Evolutionary conservation across 139 green algal genomes (phyloP).

Genomic region (Chlamydomonas applanata): DNA sequence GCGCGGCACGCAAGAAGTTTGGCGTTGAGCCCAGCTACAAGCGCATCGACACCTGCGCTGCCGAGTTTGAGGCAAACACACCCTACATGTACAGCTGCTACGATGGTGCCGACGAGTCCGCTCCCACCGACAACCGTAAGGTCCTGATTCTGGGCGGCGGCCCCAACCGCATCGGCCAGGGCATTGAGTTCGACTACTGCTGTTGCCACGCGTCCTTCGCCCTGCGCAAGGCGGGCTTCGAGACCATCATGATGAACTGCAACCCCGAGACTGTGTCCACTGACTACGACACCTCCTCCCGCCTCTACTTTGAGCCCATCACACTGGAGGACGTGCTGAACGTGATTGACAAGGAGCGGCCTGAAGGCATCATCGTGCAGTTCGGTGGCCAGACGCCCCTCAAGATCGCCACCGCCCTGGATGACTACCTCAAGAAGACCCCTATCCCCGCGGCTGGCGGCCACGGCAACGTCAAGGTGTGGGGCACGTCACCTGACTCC

Average conservation of each 20-base stretch:
- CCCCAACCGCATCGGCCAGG: constrained; percentile 99
- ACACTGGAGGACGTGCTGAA: constrained; percentile 97
- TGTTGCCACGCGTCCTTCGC: constrained; percentile 98
- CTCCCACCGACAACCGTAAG: constrained; percentile 71
- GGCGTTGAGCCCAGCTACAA: constrained; percentile 88
- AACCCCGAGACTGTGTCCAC: constrained; percentile 99
- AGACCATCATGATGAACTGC: constrained; percentile 99
- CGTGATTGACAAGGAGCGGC: constrained; percentile 91
- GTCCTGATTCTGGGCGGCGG: constrained; percentile 98
- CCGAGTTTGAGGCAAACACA: constrained; percentile 96
- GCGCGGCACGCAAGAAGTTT: constrained; percentile 55
- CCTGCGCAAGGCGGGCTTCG: constrained; percentile 84
- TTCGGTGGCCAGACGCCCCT: constrained; percentile 99
- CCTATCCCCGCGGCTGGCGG: constrained; percentile 71
- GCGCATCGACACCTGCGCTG: constrained; percentile 98
- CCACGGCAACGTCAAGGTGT: constrained; percentile 86
- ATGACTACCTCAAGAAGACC: constrained; percentile 73
- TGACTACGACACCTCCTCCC: constrained; percentile 97
- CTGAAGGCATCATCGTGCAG: constrained; percentile 98
- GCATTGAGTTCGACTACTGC: constrained; percentile 99
- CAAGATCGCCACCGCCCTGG: constrained; percentile 83
- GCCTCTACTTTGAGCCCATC: constrained; percentile 99
- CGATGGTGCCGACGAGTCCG: constrained; percentile 85
- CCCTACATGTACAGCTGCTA: constrained; percentile 95
- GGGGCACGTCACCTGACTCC: constrained; percentile 91